phyloP scores from a whole-genome alignment of 23 red algal genomes.

The Gracilaria domingensis region DNA sequence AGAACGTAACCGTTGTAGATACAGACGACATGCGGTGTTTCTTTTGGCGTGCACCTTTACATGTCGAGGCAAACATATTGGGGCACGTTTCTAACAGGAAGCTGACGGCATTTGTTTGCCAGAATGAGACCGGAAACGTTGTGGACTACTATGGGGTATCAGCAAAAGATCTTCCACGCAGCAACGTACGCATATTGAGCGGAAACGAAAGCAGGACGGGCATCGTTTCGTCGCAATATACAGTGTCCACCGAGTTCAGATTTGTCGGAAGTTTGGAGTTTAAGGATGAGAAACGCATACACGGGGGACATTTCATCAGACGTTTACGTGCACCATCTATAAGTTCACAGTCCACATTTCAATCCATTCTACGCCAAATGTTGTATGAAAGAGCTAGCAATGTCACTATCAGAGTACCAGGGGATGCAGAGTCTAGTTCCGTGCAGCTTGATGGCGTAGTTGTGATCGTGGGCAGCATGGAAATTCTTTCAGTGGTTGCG shows the following conservation, averaged over 20 bases:
- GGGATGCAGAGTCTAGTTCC: too few species aligned
- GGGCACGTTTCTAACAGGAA: too few species aligned
- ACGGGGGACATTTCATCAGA: neutral
- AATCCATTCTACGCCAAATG: too few species aligned
- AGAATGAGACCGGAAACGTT: slow-evolving; percentile 6
- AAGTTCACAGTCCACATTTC: too few species aligned
- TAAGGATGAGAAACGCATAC: neutral
- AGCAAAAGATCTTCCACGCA: neutral
- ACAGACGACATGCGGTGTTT: neutral
- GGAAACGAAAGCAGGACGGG: neutral
- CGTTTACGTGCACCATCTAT: neutral
- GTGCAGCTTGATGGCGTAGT: too few species aligned
- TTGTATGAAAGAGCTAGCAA: too few species aligned
- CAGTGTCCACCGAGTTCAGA: neutral
- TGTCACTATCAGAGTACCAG: too few species aligned
- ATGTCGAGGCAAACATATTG: neutral
- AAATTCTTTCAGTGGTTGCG: too few species aligned
- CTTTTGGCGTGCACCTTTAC: neutral
- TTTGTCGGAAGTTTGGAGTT: slow-evolving; percentile 11
- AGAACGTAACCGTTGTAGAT: neutral
- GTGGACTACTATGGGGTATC: neutral
- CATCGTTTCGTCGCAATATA: neutral
- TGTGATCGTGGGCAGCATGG: too few species aligned
- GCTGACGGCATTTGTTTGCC: neutral
- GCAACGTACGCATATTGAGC: neutral